phyloP scores from a whole-genome alignment of 164 flowering plant species.

The Vitis labrusca region DNA sequence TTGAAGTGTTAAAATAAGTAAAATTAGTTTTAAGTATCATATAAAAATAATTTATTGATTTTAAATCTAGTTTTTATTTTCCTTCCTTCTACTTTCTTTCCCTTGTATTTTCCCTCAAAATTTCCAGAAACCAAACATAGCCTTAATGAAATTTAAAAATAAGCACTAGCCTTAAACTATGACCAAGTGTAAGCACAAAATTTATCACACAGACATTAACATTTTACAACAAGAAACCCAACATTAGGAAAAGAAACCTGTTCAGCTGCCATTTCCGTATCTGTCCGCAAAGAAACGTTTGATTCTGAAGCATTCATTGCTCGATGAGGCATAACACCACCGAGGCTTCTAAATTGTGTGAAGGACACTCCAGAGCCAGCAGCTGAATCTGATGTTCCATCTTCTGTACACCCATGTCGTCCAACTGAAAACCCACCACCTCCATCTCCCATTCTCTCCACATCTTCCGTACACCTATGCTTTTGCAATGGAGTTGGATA shows the following conservation, averaged over 20 bases:
- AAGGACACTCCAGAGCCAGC: conserved; percentile 50
- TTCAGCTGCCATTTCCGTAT: conserved; percentile 13
- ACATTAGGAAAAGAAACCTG: conserved; percentile 19
- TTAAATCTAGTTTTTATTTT: too few species aligned
- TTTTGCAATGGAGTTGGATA: conserved; percentile 11
- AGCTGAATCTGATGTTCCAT: conserved; percentile 49
- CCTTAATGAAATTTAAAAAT: too few species aligned
- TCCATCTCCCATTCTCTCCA: too few species aligned
- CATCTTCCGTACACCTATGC: background rate
- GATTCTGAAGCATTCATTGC: conserved; percentile 30
- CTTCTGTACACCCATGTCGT: conserved; percentile 30
- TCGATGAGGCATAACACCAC: conserved; percentile 11
- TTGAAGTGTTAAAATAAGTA: too few species aligned
- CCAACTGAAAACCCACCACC: conserved; percentile 25
- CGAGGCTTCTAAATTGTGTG: conserved; percentile 22
- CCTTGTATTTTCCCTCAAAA: too few species aligned
- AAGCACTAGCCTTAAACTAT: too few species aligned
- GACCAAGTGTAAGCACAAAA: background rate
- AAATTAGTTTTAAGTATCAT: too few species aligned
- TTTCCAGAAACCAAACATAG: too few species aligned
- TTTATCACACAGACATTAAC: background rate
- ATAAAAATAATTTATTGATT: too few species aligned
- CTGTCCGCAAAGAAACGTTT: conserved; percentile 24
- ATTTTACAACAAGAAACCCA: background rate
- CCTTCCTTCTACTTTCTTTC: too few species aligned